Conservation (phyloP, 805 yeast genomes). For the Pichia deserticola region DNA sequence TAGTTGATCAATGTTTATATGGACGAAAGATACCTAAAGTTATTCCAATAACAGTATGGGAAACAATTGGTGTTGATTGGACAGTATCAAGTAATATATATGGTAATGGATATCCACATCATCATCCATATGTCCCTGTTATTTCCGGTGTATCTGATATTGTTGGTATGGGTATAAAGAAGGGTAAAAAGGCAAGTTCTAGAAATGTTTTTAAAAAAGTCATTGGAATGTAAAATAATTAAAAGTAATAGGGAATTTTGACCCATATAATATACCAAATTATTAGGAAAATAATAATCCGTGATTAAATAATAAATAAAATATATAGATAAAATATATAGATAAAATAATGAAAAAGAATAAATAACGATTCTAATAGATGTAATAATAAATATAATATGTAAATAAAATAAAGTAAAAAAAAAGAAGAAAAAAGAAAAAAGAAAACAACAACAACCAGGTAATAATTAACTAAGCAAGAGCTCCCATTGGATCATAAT, state of each 20-base stretch:
- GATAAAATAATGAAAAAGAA: background rate
- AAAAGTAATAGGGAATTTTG: too few relatives aligned
- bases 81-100: background rate
- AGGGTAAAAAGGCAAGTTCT: conserved; percentile 1
- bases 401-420: background rate
- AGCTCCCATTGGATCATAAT: conserved; percentile 80
- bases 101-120: background rate
- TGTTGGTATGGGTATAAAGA: conserved; percentile 4
- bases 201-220: conserved; percentile 10
- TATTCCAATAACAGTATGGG: conserved; percentile 70
- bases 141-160: background rate
- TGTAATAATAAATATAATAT: too few relatives aligned
- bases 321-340: too few relatives aligned
- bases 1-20: conserved; percentile 90
- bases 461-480: conserved; percentile 34
- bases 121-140: background rate
- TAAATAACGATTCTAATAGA: background rate
- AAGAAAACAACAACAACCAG: background rate
- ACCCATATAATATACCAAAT: too few relatives aligned
- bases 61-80: conserved; percentile 17
- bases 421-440: background rate
- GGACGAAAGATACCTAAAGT: conserved; percentile 81
- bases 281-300: too few relatives aligned
- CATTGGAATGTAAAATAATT: conserved; percentile 1
- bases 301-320: background rate